These are phyloP conservation scores for Linderniella brevidens DNA, from an alignment of 257 asterid genomes.

Conservation along the genomic window DNA sequence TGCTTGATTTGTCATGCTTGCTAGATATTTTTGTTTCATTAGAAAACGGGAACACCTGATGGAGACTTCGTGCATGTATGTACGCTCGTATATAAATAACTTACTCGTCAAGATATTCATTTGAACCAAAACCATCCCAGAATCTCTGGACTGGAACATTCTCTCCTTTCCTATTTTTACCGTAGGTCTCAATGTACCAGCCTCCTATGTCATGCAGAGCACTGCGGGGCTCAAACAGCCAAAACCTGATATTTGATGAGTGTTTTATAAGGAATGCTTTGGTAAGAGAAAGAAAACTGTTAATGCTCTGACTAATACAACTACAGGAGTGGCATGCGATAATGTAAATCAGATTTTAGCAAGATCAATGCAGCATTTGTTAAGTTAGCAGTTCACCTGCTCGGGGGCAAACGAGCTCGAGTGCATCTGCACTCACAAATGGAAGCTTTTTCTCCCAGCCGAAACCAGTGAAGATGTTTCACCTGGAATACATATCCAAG, in stretches of 20 bases:
- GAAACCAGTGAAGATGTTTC: slow-evolving; percentile 93
- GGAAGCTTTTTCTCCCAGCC: slow-evolving; percentile 54
- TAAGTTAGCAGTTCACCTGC: slow-evolving; percentile 47
- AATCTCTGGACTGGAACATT: slow-evolving; percentile 43
- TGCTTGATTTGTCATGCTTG: too few species aligned
- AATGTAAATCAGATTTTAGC: neutral
- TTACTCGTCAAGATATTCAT: slow-evolving; percentile 45
- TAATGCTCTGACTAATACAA: too few species aligned
- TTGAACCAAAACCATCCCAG: slow-evolving; percentile 50
- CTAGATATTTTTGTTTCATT: slow-evolving; percentile 3
- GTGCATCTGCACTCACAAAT: slow-evolving; percentile 92
- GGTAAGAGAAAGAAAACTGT: too few species aligned
- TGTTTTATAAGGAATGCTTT: too few species aligned
- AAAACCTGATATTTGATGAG: slow-evolving; percentile 29
- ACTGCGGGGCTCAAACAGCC: slow-evolving; percentile 98
- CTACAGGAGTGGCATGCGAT: too few species aligned
- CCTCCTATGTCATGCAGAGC: slow-evolving; percentile 89
- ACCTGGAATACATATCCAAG: slow-evolving; percentile 34
- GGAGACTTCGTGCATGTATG: neutral
- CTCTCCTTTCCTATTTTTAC: slow-evolving; percentile 60
- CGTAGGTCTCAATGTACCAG: slow-evolving; percentile 91
- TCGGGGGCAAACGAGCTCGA: slow-evolving; percentile 79
- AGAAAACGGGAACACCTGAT: slow-evolving; percentile 4
- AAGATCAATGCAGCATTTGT: too few species aligned
- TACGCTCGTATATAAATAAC: slow-evolving; percentile 15